phyloP scores from a whole-genome alignment of 805 yeast genomes.

The Barnettozyma pratensis region DNA sequence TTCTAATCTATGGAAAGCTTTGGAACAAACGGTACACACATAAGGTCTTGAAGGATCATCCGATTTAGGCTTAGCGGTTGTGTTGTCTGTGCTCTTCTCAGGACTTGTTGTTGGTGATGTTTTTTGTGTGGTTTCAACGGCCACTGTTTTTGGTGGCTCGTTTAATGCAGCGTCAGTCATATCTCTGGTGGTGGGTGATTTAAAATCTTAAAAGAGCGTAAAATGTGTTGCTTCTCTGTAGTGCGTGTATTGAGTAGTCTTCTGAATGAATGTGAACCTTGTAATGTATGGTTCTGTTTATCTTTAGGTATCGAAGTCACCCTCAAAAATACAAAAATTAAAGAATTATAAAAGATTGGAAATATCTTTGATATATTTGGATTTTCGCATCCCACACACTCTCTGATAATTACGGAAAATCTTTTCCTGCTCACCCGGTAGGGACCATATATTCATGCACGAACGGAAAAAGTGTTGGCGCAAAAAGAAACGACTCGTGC shows the following conservation, averaged over 20 bases:
- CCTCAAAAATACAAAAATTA: too few relatives aligned
- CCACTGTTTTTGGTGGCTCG: neutral
- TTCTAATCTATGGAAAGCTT: slow-evolving; percentile 83
- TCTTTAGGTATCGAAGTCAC: too few relatives aligned
- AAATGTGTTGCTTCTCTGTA: too few relatives aligned
- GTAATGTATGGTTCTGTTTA: too few relatives aligned
- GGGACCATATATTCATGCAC: neutral
- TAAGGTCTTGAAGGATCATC: slow-evolving; percentile 52
- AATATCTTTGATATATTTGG: too few relatives aligned
- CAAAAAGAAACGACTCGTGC: neutral
- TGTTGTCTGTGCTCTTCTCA: neutral
- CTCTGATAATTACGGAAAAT: neutral
- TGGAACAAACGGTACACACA: slow-evolving; percentile 77
- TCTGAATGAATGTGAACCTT: too few relatives aligned
- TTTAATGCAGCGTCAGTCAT: neutral
- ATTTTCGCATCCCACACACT: neutral
- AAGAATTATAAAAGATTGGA: too few relatives aligned
- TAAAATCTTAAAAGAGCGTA: too few relatives aligned
- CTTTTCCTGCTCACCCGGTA: neutral
- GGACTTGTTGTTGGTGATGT: too few relatives aligned
- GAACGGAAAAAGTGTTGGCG: neutral
- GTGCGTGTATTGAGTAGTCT: too few relatives aligned
- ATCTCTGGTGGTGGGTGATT: neutral
- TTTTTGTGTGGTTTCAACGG: neutral
- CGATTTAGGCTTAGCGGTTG: neutral